Percentiles rank a stretch among this genome's conserved stretches.
Evolutionary conservation across 2,329 filamentous ascomycete species (phyloP).

Genomic region (Epichloe aotearoae): DNA sequence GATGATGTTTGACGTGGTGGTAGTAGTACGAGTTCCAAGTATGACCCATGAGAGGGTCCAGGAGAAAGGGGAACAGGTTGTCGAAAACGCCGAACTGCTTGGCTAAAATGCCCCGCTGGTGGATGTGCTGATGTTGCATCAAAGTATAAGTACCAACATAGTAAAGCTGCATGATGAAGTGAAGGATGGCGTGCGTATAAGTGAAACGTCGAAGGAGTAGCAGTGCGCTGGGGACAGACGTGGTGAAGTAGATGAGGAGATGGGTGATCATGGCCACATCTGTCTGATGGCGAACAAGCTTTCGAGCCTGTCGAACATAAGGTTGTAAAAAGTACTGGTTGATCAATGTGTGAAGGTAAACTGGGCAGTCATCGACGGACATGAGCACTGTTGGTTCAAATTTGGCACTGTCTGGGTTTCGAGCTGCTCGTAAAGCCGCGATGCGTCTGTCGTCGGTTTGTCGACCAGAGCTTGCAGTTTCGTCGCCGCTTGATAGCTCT

Average conservation of each 20-base stretch:
- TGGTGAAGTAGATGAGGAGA: conserved; percentile 56
- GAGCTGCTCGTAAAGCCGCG: conserved; percentile 25
- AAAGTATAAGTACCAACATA: conserved; percentile 65
- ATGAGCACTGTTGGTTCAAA: conserved; percentile 36
- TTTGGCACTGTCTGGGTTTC: conserved; percentile 24
- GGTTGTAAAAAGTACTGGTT: conserved; percentile 41
- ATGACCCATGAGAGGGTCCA: conserved; percentile 67
- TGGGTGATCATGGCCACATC: conserved; percentile 73
- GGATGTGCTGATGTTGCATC: conserved; percentile 77
- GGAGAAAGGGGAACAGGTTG: conserved; percentile 54
- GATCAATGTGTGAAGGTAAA: conserved; percentile 25
- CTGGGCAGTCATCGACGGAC: conserved; percentile 24
- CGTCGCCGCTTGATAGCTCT: conserved; percentile 3
- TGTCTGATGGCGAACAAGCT: conserved; percentile 48
- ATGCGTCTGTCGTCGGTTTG: conserved; percentile 11
- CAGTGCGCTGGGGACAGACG: conserved; percentile 55
- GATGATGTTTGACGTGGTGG: conserved; percentile 77
- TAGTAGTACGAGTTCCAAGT: conserved; percentile 80
- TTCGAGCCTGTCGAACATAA: conserved; percentile 43
- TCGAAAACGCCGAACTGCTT: conserved; percentile 46
- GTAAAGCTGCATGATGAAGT: conserved; percentile 51
- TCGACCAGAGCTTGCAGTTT: neutral
- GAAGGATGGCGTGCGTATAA: conserved; percentile 52
- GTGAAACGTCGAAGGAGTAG: conserved; percentile 53
- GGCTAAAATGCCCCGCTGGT: conserved; percentile 55